Evolutionary conservation across 2,329 filamentous ascomycete species (phyloP).

Genomic region (Trichothecium roseum): DNA sequence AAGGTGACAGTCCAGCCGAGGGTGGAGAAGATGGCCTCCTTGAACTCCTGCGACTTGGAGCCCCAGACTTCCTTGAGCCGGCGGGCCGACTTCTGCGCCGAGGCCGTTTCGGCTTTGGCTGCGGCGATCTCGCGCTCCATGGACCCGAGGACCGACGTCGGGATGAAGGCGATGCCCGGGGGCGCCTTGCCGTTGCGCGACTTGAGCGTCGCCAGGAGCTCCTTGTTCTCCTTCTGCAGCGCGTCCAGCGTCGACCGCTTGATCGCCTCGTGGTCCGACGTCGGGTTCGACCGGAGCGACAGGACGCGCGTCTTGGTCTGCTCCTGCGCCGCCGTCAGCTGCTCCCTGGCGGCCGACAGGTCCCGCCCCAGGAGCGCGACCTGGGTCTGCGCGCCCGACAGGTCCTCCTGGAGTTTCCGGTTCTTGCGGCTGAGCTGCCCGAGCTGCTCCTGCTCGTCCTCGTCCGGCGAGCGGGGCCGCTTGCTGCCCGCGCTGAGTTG

Average conservation of each 20-base stretch:
- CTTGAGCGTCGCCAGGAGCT: slow-evolving; percentile 65
- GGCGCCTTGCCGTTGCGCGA: slow-evolving; percentile 23
- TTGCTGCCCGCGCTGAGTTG: slow-evolving; percentile 45
- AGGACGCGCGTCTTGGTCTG: slow-evolving; percentile 72
- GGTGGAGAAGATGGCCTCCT: slow-evolving; percentile 84
- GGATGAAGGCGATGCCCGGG: slow-evolving; percentile 53
- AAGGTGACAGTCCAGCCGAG: slow-evolving; percentile 94
- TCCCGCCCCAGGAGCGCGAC: slow-evolving; percentile 65
- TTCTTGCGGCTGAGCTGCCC: slow-evolving; percentile 83
- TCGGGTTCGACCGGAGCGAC: slow-evolving; percentile 85
- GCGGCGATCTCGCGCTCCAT: slow-evolving; percentile 67
- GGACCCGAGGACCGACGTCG: slow-evolving; percentile 64
- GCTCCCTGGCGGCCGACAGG: slow-evolving; percentile 59
- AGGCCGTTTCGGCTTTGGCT: slow-evolving; percentile 55
- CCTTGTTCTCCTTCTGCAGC: slow-evolving; percentile 73
- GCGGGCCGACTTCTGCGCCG: slow-evolving; percentile 71
- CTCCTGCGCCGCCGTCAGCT: slow-evolving; percentile 56
- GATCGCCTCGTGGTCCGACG: slow-evolving; percentile 71
- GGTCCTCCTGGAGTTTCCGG: slow-evolving; percentile 70
- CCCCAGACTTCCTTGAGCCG: slow-evolving; percentile 90
- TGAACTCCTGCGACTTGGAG: slow-evolving; percentile 86
- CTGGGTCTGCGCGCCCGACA: slow-evolving; percentile 59
- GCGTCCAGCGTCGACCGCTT: slow-evolving; percentile 71
- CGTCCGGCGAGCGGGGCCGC: slow-evolving; percentile 50
- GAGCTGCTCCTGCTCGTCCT: slow-evolving; percentile 58